These are phyloP conservation scores for Arthrobotrys pseudoclavata DNA, from an alignment of 2,329 filamentous ascomycete species.

Conservation along the genomic window DNA sequence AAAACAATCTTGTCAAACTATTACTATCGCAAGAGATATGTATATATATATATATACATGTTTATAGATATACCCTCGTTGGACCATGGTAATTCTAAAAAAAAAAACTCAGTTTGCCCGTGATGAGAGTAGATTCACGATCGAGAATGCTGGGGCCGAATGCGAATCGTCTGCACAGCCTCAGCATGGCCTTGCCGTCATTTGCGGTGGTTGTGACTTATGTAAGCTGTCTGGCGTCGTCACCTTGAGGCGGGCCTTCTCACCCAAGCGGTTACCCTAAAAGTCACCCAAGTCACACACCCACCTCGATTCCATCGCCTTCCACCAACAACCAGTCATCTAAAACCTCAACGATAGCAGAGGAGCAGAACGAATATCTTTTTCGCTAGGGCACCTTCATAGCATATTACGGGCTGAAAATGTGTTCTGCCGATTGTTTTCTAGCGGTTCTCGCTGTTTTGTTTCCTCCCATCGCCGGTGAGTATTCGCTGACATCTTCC, in stretches of 20 bases:
- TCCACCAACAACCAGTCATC: slow-evolving; percentile 7
- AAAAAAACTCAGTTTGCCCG: too few relatives aligned
- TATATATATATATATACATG: not conserved
- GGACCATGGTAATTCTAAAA: too few relatives aligned
- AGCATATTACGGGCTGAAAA: slow-evolving; percentile 18
- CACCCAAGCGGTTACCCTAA: slow-evolving; percentile 6
- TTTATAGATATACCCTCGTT: too few relatives aligned
- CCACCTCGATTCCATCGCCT: slow-evolving; percentile 7
- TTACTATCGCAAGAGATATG: not conserved
- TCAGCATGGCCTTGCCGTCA: not conserved
- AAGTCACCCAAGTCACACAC: not conserved
- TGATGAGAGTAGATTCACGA: too few relatives aligned
- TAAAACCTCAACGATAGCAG: not conserved
- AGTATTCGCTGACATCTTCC: slow-evolving; percentile 62
- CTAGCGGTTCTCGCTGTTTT: slow-evolving; percentile 75
- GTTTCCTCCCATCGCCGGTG: slow-evolving; percentile 77
- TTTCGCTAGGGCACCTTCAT: not conserved
- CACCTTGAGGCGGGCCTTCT: slow-evolving; percentile 26
- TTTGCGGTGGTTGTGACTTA: slow-evolving; percentile 5
- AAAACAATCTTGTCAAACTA: slow-evolving; percentile 8
- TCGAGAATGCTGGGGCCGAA: slow-evolving; percentile 1
- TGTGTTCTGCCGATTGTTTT: slow-evolving; percentile 65
- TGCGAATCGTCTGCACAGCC: slow-evolving; percentile 19
- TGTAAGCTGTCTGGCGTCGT: slow-evolving; percentile 26
- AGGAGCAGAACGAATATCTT: not conserved